These are phyloP conservation scores for Myochromella boudieri DNA, from an alignment of 768 basidiomycete genomes.

Conservation along the genomic window DNA sequence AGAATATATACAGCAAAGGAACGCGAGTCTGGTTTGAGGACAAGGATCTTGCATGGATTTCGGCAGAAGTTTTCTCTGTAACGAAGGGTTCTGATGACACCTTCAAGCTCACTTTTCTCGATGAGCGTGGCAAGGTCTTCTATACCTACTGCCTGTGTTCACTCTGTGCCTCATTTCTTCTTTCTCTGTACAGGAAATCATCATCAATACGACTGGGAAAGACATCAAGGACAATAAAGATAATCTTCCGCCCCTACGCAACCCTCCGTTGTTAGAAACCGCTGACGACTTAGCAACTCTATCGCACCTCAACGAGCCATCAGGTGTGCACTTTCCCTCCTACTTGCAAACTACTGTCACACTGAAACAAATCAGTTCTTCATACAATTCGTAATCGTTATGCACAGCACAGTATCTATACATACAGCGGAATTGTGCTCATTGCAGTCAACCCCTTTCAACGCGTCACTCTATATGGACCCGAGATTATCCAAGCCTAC, in stretches of 20 bases:
- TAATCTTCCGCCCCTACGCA: slow-evolving; percentile 88
- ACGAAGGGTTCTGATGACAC: slow-evolving; percentile 66
- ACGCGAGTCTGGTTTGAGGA: slow-evolving; percentile 93
- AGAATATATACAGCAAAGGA: slow-evolving; percentile 90
- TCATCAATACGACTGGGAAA: slow-evolving; percentile 75
- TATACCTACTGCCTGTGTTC: slow-evolving; percentile 16
- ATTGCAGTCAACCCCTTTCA: slow-evolving; percentile 99
- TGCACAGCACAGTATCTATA: slow-evolving; percentile 96
- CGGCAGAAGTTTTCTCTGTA: slow-evolving; percentile 75
- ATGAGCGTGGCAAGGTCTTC: slow-evolving; percentile 88
- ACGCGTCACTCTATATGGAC: slow-evolving; percentile 94
- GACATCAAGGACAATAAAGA: slow-evolving; percentile 80
- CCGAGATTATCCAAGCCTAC: slow-evolving; percentile 97
- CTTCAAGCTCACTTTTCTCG: slow-evolving; percentile 82
- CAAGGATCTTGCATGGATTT: slow-evolving; percentile 93
- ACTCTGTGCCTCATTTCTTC: slow-evolving; percentile 8
- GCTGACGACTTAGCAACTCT: slow-evolving; percentile 98
- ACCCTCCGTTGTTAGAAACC: slow-evolving; percentile 94
- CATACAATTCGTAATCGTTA: slow-evolving; percentile 98
- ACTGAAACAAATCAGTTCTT: slow-evolving; percentile 55
- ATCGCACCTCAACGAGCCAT: slow-evolving; percentile 97
- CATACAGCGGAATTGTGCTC: slow-evolving; percentile 97
- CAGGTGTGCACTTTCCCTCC: slow-evolving; percentile 54
- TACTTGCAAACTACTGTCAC: neutral
- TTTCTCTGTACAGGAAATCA: slow-evolving; percentile 58